Conservation (phyloP, 2,329 filamentous ascomycete species). For the Fusarium tuaranense region DNA sequence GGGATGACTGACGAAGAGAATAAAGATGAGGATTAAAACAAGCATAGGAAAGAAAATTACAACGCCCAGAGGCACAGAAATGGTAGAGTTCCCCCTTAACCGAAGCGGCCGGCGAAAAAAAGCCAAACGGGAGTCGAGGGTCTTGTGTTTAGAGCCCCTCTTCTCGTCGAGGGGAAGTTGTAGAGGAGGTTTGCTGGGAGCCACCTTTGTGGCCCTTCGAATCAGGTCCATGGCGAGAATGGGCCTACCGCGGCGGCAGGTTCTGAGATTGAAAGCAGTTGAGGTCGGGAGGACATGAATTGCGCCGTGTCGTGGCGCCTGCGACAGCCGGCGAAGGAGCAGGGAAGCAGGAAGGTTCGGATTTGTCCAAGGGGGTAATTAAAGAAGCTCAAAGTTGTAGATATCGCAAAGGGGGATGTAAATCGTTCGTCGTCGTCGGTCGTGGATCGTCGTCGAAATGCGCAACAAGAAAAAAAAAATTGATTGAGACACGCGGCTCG, state of each 20-base stretch:
- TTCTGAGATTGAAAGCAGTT: constrained; percentile 49
- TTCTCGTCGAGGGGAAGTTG: constrained; percentile 65
- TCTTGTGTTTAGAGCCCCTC: constrained; percentile 53
- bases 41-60: constrained; percentile 93
- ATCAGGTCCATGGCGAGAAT: constrained; percentile 66
- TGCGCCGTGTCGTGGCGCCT: constrained; percentile 44
- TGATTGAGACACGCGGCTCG: constrained; percentile 11
- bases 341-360: constrained; percentile 25
- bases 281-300: constrained; percentile 40
- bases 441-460: constrained; percentile 31
- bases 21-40: constrained; percentile 89
- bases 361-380: constrained; percentile 16
- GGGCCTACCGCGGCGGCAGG: constrained; percentile 54
- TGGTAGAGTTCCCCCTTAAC: constrained; percentile 88
- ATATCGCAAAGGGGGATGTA: constrained; percentile 12
- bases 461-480: constrained; percentile 9
- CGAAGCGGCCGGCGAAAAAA: constrained; percentile 90
- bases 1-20: constrained; percentile 90
- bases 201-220: constrained; percentile 65
- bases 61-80: constrained; percentile 92
- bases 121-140: constrained; percentile 68
- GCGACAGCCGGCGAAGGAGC: constrained; percentile 31
- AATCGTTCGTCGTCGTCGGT: constrained; percentile 31
- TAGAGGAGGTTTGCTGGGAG: constrained; percentile 55
- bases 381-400: constrained; percentile 16